Percentiles rank a stretch among this genome's conserved stretches.
These are phyloP conservation scores for Zelopaecilomyces penicillatus DNA, from an alignment of 2,329 filamentous ascomycete species.

Conservation along the genomic window DNA sequence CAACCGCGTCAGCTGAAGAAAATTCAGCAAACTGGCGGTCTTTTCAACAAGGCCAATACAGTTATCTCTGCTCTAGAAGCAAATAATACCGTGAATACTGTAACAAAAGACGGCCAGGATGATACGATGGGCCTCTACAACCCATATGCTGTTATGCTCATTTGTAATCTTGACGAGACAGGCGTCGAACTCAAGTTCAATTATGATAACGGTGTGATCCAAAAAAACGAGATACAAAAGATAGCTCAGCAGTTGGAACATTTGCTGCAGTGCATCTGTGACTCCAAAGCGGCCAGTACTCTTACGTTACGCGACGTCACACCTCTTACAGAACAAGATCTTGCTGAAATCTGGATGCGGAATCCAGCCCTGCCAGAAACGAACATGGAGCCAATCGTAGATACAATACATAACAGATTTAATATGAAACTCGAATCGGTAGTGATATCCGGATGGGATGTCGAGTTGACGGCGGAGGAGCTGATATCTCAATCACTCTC, in stretches of 20 bases:
- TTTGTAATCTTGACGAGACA: background rate
- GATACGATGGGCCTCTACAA: background rate
- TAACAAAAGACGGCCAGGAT: constrained; percentile 2
- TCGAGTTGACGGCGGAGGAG: constrained; percentile 11
- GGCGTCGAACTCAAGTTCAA: background rate
- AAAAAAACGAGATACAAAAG: background rate
- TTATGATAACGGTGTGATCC: background rate
- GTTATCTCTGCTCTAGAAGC: too few species aligned
- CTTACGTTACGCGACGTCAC: too few species aligned
- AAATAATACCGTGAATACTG: background rate
- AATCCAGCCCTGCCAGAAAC: constrained; percentile 11
- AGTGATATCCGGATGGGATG: constrained; percentile 38
- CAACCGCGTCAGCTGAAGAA: background rate
- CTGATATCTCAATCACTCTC: constrained; percentile 6
- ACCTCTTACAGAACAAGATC: background rate
- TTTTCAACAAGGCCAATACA: background rate
- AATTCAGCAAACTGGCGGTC: background rate
- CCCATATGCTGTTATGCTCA: background rate
- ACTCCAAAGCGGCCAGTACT: too few species aligned
- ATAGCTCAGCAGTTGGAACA: background rate
- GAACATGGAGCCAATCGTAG: constrained; percentile 29
- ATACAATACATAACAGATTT: constrained; percentile 22
- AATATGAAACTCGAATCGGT: constrained; percentile 4
- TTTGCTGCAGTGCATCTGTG: background rate
- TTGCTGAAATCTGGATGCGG: constrained; percentile 8